These are phyloP conservation scores for Syzygium jambos DNA, from an alignment of 345 rosid genomes.

Conservation along the genomic window DNA sequence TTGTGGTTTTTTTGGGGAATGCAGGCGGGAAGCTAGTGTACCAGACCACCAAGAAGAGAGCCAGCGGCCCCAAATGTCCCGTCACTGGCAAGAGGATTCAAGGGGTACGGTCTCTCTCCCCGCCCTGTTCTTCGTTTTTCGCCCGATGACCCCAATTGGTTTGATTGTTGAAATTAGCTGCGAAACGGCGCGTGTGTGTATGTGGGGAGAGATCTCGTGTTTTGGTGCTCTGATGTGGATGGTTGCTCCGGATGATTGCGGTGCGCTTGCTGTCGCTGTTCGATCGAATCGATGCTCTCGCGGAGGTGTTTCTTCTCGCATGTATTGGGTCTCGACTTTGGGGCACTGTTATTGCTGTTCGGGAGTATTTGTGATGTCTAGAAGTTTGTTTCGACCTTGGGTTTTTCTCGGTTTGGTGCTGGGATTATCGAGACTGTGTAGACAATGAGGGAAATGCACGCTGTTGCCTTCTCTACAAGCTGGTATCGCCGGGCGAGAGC, in stretches of 20 bases:
- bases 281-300: background rate
- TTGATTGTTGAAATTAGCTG: background rate
- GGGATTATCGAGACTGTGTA: background rate
- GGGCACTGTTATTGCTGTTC: background rate
- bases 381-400: background rate
- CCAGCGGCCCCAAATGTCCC: conserved; percentile 85
- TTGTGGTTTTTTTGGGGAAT: background rate
- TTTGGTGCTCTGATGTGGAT: background rate
- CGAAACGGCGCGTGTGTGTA: background rate
- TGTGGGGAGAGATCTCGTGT: background rate
- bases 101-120: conserved; percentile 46
- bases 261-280: background rate
- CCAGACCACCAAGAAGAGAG: conserved; percentile 80
- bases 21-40: conserved; percentile 87
- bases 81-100: conserved; percentile 91
- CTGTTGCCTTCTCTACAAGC: background rate
- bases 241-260: background rate
- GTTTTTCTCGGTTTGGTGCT: background rate
- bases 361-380: background rate
- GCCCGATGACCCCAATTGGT: background rate
- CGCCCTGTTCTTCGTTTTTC: background rate
- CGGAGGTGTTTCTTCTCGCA: background rate
- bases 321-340: background rate
- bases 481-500: background rate
- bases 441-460: background rate